Base-by-base conservation (phyloP, 106 monocot species). In the Hemerocallis citrina region DNA sequence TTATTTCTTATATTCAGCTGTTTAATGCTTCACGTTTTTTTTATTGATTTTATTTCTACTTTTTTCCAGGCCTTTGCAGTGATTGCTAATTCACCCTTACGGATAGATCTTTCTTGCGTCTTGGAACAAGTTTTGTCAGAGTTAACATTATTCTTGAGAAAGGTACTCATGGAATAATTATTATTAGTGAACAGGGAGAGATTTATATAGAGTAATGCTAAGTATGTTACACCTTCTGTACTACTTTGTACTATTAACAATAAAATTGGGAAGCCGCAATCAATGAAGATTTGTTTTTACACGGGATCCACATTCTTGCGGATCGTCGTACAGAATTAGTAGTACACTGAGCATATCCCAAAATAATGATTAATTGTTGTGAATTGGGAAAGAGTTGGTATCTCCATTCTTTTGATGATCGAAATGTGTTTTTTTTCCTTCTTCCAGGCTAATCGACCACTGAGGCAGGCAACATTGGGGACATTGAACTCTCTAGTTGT, bases 401-500 rank as follows among this genome's bases (percentile, higher is more conserved):
- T 54, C 15, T 4, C 51, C 15, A 31, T 15, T 32, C 0, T 54
- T 54, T 54, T 13, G 20, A 3, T n/a, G 10, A 34, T 54, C 16
- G 32, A 21, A 32, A 32, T 54, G 6, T 16, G 8, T n/a, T 60
- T 23, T 61, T 30, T 61, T 71, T 12, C n/a, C n/a, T n/a, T 49
- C 21, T 45, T 71, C 36, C 60, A 99, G 98, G 98, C 98, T 65
- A 99, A 99, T 49, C 78, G 98, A 46, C 77, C 76, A n/a, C 35
- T 99, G 56, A 86, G 98, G 54, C 98, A 99, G 74, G 92, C 88
- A 57, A 88, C 98, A 55, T 68, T 99, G 60, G 85, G 75, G 35
- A 88, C 98, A 34, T 65, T 99, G 25, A 92, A 99, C 56, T 77
- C 98, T 41, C 57, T 99, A 29, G 80, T 99, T 40, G 75, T 85